Percentiles rank a stretch among this genome's conserved stretches.
phyloP scores from a whole-genome alignment of 2,329 filamentous ascomycete genomes.

The Zymoseptoria ardabiliae region DNA sequence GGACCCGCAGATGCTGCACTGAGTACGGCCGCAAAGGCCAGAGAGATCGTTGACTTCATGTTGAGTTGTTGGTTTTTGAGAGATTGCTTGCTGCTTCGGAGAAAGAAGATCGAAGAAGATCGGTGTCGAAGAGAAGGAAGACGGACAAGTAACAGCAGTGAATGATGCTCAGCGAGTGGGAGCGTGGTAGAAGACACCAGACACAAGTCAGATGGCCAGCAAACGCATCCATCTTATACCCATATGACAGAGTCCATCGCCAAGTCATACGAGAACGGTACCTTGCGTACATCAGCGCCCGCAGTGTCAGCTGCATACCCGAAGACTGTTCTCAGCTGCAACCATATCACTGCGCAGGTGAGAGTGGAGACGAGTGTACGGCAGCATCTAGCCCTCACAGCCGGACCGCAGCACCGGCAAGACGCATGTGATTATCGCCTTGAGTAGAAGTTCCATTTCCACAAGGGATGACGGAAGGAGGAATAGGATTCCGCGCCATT shows the following conservation, averaged over 20 bases:
- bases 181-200: slow-evolving; percentile 1
- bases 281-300: not conserved
- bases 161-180: slow-evolving; percentile 4
- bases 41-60: not conserved
- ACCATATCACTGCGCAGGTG: not conserved
- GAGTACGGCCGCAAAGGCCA: not conserved
- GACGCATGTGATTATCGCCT: not conserved
- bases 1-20: slow-evolving; percentile 1
- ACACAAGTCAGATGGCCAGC: not conserved
- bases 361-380: not conserved
- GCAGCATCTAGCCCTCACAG: not conserved
- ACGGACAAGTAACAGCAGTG: not conserved
- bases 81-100: not conserved
- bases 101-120: not conserved
- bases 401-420: not conserved
- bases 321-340: not conserved
- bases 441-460: not conserved
- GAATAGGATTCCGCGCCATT: slow-evolving; percentile 5
- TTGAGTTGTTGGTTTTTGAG: not conserved
- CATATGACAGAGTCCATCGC: not conserved
- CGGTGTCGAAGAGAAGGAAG: not conserved
- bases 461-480: slow-evolving; percentile 9
- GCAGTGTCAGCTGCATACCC: not conserved
- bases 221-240: slow-evolving; percentile 5
- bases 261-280: not conserved